Evolutionary conservation across 176 grass and related monocot species (phyloP), one percentile per base, ranked within the genome.

Genomic region (Oryza meyeriana): DNA sequence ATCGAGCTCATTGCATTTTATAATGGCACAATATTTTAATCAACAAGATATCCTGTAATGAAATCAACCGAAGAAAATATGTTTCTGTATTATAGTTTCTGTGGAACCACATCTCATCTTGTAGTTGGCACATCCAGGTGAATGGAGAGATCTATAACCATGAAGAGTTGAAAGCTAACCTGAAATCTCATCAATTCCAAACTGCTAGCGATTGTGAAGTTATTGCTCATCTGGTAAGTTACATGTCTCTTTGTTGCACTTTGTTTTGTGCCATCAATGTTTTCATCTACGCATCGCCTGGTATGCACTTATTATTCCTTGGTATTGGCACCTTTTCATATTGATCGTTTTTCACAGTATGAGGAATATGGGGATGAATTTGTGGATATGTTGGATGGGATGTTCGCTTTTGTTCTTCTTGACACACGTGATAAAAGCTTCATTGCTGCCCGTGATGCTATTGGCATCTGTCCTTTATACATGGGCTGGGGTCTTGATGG

Each of bases 141-240:
- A 99, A 99, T 27, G 96, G 96, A 31, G 96, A 99, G 89, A 99
- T 99, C 55, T 99, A 99, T 70, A 99, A 99, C 79, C 96, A 99
- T 20, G 87, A 92, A 69, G 96, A 99, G 50, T 80, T 99, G 80
- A 99, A 77, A 90, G 68, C 65, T 61, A 88, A 99, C 42, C 76
- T 99, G 72, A 82, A 79, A 81, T 90, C 85, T 89, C 96, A 99
- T 81, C 27, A 90, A 68, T 98, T 98, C 75, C 88, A 94, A 81
- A 92, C 91, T 50, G 91, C 85, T 29, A 99, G 96, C 75, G 96
- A 99, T 24, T 99, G 96, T 36, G 96, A 99, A 99, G 96, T 99
- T 45, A 99, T 99, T 92, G 91, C 93, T 42, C 93, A 99, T 77
- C 88, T 99, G 41, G 96, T 99, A 83, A 95, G 93, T 80, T 64